These are phyloP conservation scores for Starmerella vitae DNA, from an alignment of 805 yeast species.

Conservation along the genomic window DNA sequence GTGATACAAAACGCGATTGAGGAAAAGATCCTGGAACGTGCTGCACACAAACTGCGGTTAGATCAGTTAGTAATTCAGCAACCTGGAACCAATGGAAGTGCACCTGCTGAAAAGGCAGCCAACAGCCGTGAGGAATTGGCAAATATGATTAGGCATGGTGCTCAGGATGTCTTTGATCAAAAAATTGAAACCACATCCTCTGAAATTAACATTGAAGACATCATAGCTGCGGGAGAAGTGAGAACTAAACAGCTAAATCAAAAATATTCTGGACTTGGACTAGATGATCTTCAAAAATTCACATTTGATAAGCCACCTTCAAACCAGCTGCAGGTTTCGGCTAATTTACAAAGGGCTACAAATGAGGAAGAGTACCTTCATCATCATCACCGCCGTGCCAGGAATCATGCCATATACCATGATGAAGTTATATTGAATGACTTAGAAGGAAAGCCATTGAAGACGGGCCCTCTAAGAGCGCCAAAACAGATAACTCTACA, in stretches of 20 bases:
- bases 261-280: constrained; percentile 69
- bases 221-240: constrained; percentile 65
- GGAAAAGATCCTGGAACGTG: constrained; percentile 88
- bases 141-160: constrained; percentile 95
- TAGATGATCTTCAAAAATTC: constrained; percentile 86
- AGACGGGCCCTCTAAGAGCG: constrained; percentile 48
- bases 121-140: constrained; percentile 65
- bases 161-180: constrained; percentile 65
- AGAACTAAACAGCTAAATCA: constrained; percentile 68
- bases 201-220: constrained; percentile 57
- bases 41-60: constrained; percentile 82
- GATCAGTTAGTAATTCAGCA: constrained; percentile 95
- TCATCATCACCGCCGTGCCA: constrained; percentile 34
- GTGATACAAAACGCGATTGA: constrained; percentile 95
- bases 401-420: constrained; percentile 49
- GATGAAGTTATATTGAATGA: constrained; percentile 36
- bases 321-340: constrained; percentile 8
- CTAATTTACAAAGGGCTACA: constrained; percentile 12
- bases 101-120: constrained; percentile 21
- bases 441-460: constrained; percentile 63
- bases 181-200: constrained; percentile 23
- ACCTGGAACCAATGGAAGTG: constrained; percentile 35
- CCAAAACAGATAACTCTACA: constrained; percentile 70
- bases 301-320: constrained; percentile 45
- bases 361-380: constrained; percentile 17